phyloP scores from a whole-genome alignment of 148 eudicot genomes.

The Nepenthes gracilis region DNA sequence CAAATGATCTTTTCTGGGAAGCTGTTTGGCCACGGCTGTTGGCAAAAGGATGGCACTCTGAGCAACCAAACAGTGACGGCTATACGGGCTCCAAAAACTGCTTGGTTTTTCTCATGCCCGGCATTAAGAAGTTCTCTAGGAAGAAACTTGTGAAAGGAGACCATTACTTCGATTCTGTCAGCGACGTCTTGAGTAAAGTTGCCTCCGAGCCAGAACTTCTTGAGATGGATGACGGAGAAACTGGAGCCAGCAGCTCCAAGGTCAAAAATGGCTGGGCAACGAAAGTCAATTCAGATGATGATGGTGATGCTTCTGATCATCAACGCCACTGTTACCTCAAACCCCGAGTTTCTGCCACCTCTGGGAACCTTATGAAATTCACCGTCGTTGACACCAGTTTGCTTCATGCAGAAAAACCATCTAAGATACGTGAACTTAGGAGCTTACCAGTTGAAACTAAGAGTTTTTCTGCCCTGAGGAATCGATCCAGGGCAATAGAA shows the following conservation, averaged over 20 bases:
- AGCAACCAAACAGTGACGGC: constrained; percentile 40
- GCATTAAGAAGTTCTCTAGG: constrained; percentile 53
- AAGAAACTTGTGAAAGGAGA: constrained; percentile 58
- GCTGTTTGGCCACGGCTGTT: constrained; percentile 97
- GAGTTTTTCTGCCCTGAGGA: not conserved
- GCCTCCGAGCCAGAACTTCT: constrained; percentile 55
- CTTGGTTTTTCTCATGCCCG: constrained; percentile 77
- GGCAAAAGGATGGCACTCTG: constrained; percentile 92
- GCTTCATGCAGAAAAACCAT: constrained; percentile 19
- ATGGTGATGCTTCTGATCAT: constrained; percentile 19
- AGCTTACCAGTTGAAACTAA: constrained; percentile 31
- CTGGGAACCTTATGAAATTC: constrained; percentile 22
- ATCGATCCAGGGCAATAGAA: constrained; percentile 8
- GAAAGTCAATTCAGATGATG: constrained; percentile 19
- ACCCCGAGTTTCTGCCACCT: constrained; percentile 34
- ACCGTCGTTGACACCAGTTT: constrained; percentile 48
- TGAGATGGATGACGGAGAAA: constrained; percentile 40
- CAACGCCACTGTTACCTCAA: constrained; percentile 4
- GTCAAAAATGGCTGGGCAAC: constrained; percentile 27
- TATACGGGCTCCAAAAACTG: constrained; percentile 28
- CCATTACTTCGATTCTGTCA: constrained; percentile 68
- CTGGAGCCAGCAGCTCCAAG: constrained; percentile 7
- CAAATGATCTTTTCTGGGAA: constrained; percentile 89
- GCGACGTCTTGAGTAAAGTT: constrained; percentile 60
- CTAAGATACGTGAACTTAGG: constrained; percentile 28